Percentiles rank a stretch among this genome's conserved stretches.
These are phyloP conservation scores for Astrothelium subdiscretum DNA, from an alignment of 495 filamentous ascomycete genomes.

Conservation along the genomic window DNA sequence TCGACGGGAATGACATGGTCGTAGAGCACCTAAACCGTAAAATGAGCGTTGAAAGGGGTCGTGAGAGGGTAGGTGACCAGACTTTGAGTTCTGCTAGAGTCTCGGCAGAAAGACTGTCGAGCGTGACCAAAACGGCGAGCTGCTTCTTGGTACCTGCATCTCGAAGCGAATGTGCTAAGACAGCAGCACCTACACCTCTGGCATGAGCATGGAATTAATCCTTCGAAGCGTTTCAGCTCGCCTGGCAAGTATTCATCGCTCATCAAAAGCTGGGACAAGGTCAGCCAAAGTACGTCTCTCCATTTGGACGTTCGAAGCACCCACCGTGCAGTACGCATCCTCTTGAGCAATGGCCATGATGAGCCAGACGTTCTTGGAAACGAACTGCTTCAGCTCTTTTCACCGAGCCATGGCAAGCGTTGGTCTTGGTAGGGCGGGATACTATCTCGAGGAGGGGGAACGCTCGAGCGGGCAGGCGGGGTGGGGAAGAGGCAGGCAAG, in stretches of 20 bases:
- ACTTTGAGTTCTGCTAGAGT: conserved; percentile 74
- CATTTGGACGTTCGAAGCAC: conserved; percentile 3
- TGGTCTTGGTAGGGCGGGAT: no score
- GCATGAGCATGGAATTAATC: conserved; percentile 1
- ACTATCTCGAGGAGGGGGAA: background rate
- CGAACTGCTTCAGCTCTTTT: background rate
- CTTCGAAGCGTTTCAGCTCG: conserved; percentile 23
- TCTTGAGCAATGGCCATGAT: conserved; percentile 26
- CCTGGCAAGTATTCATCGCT: conserved; percentile 87
- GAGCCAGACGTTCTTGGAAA: background rate
- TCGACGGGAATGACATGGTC: conserved; percentile 81
- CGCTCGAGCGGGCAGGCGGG: background rate
- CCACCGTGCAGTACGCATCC: conserved; percentile 50
- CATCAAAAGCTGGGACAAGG: conserved; percentile 57
- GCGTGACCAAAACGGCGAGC: conserved; percentile 71
- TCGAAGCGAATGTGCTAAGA: conserved; percentile 87
- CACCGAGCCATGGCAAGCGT: background rate
- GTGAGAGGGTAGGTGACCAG: conserved; percentile 14
- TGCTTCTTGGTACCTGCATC: conserved; percentile 83
- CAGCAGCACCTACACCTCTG: conserved; percentile 54
- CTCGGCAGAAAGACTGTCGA: conserved; percentile 56
- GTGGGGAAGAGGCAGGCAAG: no score
- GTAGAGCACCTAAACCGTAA: conserved; percentile 54
- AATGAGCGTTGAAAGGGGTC: conserved; percentile 7
- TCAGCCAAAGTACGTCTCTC: background rate